Percentiles rank a stretch among this genome's conserved stretches.
Evolutionary conservation across 805 yeast genomes (phyloP).

Genomic region (Nakazawaea wickerhamii): DNA sequence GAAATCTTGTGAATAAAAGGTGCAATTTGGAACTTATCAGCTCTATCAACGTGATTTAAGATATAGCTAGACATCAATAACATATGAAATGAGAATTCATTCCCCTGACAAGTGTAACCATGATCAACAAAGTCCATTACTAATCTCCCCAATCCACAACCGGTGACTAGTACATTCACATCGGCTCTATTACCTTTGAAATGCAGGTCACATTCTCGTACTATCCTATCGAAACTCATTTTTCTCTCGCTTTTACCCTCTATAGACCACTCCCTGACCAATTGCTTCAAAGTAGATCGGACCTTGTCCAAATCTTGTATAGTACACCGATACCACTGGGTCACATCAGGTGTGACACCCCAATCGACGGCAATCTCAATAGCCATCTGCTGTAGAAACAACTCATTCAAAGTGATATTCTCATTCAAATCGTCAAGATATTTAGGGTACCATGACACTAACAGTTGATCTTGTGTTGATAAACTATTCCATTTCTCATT

Average conservation of each 20-base stretch:
- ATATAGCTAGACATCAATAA: slow-evolving; percentile 48
- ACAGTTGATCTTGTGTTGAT: slow-evolving; percentile 31
- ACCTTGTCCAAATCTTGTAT: slow-evolving; percentile 51
- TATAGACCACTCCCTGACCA: slow-evolving; percentile 56
- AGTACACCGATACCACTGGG: slow-evolving; percentile 37
- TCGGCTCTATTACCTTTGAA: slow-evolving; percentile 38
- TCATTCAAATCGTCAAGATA: slow-evolving; percentile 35
- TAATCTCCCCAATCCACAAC: slow-evolving; percentile 59
- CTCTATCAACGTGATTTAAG: slow-evolving; percentile 39
- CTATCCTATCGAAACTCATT: slow-evolving; percentile 31
- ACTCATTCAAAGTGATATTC: slow-evolving; percentile 40
- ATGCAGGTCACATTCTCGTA: slow-evolving; percentile 27
- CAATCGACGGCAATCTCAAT: slow-evolving; percentile 39
- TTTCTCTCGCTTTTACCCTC: slow-evolving; percentile 46
- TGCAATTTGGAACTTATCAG: slow-evolving; percentile 36
- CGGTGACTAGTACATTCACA: slow-evolving; percentile 50
- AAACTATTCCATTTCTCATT: slow-evolving; percentile 30
- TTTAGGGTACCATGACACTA: slow-evolving; percentile 45
- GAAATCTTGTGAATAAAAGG: slow-evolving; percentile 54
- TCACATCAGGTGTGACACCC: slow-evolving; percentile 38
- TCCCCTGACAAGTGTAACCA: slow-evolving; percentile 63
- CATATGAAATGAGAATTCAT: slow-evolving; percentile 64
- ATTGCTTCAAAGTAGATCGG: slow-evolving; percentile 47
- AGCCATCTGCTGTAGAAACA: slow-evolving; percentile 40
- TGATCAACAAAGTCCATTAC: slow-evolving; percentile 47